Base-by-base conservation (phyloP, 179 eudicot genomes). In the Drosera spatulata region DNA sequence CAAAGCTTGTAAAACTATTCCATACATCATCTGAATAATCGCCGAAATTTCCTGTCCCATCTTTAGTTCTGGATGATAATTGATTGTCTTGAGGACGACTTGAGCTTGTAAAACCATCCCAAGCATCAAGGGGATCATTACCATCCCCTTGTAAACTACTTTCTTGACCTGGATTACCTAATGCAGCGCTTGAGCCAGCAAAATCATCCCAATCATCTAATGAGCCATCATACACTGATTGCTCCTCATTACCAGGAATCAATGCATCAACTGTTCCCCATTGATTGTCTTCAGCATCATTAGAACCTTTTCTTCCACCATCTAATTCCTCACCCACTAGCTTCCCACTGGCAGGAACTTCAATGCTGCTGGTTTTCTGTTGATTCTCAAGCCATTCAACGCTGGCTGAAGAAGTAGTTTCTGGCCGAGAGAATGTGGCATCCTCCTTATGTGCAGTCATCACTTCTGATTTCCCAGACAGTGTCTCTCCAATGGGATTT, bases 1-100 rank as follows among this genome's bases (percentile, higher is more conserved):
- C 65, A 39, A 76, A 77, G 70, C 80, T 67, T 39, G 82, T 60
- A 65, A 82, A 77, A 63, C 68, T 73, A 74, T 70, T 69, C 84
- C 87, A 79, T 10, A 56, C 72, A 55, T 59, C 76, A 68, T 56
- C 69, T 10, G 73, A 56, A 61, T 70, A 71, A 61, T 67, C 70
- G 37, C 7, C 58, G 0, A 54, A 1, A 59, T 12, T 41, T 50
- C 40, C 13, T 59, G 13, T 53, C 43, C 13, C 48, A 9, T 10
- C 58, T 63, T 66, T 50, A 51, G 67, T 39, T 61, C 58, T 61
- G 37, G 46, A 55, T 44, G 40, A 63, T 57, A 42, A 44, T 14
- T 61, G 65, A 39, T 49, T 69, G 44, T 47, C 56, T 62, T 56
- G 67, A 39, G 56, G 42, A 45, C 50, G 63, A 39, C 56, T 47